Evolutionary conservation across 768 basidiomycete genomes (phyloP).

Genomic region (Ramaria rubella): DNA sequence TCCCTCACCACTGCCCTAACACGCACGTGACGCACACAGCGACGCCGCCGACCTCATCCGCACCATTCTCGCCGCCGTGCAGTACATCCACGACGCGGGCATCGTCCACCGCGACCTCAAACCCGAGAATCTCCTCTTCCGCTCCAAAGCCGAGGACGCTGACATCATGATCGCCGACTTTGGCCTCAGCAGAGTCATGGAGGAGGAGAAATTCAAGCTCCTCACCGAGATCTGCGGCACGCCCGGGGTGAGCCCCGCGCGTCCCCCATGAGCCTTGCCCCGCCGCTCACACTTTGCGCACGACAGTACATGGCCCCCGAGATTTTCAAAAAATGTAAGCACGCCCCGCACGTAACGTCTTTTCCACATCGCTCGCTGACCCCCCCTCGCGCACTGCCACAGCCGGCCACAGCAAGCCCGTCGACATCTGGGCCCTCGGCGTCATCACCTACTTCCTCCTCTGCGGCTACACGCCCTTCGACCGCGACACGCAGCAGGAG

Average conservation of each 20-base stretch:
- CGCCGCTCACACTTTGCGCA: not conserved
- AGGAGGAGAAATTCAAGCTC: conserved; percentile 79
- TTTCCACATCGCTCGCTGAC: conserved; percentile 2
- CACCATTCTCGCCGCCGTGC: conserved; percentile 80
- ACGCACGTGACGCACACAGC: conserved; percentile 34
- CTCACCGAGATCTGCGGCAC: conserved; percentile 96
- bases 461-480: conserved; percentile 92
- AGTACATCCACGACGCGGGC: conserved; percentile 85
- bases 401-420: conserved; percentile 92
- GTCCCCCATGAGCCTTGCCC: not conserved
- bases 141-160: conserved; percentile 78
- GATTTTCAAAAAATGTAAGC: conserved; percentile 84
- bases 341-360: not conserved
- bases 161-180: conserved; percentile 98
- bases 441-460: conserved; percentile 98
- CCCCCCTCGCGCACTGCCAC: too few species aligned
- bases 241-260: conserved; percentile 53
- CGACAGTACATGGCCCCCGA: conserved; percentile 89
- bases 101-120: conserved; percentile 97
- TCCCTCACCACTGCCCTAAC: conserved; percentile 22
- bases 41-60: conserved; percentile 87
- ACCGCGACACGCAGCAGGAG: conserved; percentile 77
- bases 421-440: conserved; percentile 96
- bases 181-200: conserved; percentile 85
- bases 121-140: conserved; percentile 96